Evolutionary conservation across 75 land plant species (phyloP), one percentile per base, ranked within the genome.

Genomic region (Sequoiadendron giganteum): DNA sequence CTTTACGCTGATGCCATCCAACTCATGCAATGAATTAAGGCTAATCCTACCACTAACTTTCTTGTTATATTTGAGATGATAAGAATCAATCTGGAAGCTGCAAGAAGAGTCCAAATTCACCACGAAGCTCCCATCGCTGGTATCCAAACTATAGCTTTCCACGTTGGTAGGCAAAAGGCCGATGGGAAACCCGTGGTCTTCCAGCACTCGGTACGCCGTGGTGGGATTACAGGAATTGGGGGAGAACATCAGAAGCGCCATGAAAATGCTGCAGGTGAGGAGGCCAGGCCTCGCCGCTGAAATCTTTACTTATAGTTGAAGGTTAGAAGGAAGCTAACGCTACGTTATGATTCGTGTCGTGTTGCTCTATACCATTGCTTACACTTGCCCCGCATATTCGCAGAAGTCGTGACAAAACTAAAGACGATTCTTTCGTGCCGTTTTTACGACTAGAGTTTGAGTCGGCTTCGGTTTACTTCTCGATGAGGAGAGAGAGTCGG

Each of bases 151-250:
- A 86, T 94, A 94, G 84, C 86, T 47, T 32, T 54, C 73, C 19
- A 89, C 93, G 28, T 92, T 94, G 40, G 86, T 52, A 7, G 95
- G 95, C 72, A 94, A 91, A 42, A 94, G 86, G 11, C 94, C 95
- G 1, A 75, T 85, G 21, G 95, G 94, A 42, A 94, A 91, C 40
- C 90, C 82, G 88, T 84, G 93, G 34, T 43, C 76, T 88, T 91
- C 85, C 16, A 94, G 91, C 39, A 90, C 61, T 39, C 93, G 90
- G 88, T 94, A 94, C n/a, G 93, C 92, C 32, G 95, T 43, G 25
- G 39, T 21, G 2, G 81, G 16, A 13, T 78, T 19, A 16, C 81
- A 78, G 25, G 65, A 21, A 0, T 5, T 19, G 5, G 65, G 25
- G 21, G 65, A 4, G 21, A 58, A 21, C 65, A 21, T 58, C 5